These are phyloP conservation scores for Cyberlindnera mrakii DNA, from an alignment of 805 yeast genomes.

Conservation along the genomic window DNA sequence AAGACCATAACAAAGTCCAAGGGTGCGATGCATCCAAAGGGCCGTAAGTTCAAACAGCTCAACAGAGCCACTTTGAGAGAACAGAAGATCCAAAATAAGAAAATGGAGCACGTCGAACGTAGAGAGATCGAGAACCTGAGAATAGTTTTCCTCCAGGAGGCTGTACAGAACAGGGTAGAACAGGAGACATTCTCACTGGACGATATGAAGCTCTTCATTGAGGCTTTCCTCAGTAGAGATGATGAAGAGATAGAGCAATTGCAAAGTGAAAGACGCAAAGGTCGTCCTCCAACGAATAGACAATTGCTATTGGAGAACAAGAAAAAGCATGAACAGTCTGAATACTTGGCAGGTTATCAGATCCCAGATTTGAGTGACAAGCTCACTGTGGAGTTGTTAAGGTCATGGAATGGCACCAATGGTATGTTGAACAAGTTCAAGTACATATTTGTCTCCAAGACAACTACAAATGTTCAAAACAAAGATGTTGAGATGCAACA, in stretches of 20 bases:
- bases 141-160: conserved; percentile 53
- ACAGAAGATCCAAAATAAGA: conserved; percentile 55
- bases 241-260: conserved; percentile 69
- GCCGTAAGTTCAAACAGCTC: conserved; percentile 80
- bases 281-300: conserved; percentile 73
- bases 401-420: conserved; percentile 75
- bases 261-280: conserved; percentile 66
- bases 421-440: conserved; percentile 70
- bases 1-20: conserved; percentile 51
- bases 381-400: conserved; percentile 51
- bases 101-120: conserved; percentile 49
- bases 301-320: conserved; percentile 63
- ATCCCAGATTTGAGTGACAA: conserved; percentile 68
- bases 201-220: conserved; percentile 57
- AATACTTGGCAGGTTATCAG: conserved; percentile 61
- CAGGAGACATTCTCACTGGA: conserved; percentile 41
- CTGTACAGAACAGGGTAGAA: conserved; percentile 37
- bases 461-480: conserved; percentile 10
- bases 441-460: conserved; percentile 21
- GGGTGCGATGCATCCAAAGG: conserved; percentile 73
- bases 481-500: conserved; percentile 12
- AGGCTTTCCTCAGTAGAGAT: conserved; percentile 58
- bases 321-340: conserved; percentile 52
- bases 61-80: conserved; percentile 86
- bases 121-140: conserved; percentile 57